Evolutionary conservation across 345 rosid species (phyloP), one percentile per base, ranked within the genome.

Genomic region (Eucalyptus leucophloia): DNA sequence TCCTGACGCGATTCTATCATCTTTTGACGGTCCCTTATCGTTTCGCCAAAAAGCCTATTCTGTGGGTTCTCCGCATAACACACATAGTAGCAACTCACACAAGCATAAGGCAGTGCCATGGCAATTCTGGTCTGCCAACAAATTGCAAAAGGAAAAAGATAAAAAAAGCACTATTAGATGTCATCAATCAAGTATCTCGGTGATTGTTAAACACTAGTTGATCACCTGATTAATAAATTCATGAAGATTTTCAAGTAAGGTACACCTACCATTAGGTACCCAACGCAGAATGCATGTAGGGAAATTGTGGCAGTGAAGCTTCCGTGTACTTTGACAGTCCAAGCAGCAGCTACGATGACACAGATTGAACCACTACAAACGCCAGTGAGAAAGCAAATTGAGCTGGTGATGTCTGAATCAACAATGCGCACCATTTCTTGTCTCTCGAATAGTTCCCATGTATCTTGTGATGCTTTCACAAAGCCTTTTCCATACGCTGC

Each of bases 31-130:
- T 96, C 95, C 91, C 91, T 94, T 92, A 98, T 98, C 6, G 95
- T 92, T 81, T 89, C 85, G 58, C 95, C 99, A 26, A 96, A 97
- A 54, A 98, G 89, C 91, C 96, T 93, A 93, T 90, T 96, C 2
- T 93, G 93, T 4, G 99, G 96, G 91, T 94, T 98, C 87, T 97
- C 99, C 0, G 99, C 98, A 37, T 96, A 98, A 95, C 99, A 98
- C 21, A 92, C 96, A 89, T 97, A 97, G 95, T 96, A 98, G 91
- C 99, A 96, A 91, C 98, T 94, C 93, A 96, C 98, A 86, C 99
- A 98, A 56, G 99, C 99, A 56, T 96, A 98, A 18, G 99, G 99
- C 94, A 97, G 65, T 91, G 99, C 99, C 99, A 97, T 98, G 24
- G 99, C 95, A 77, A 98, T 98, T 95, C 30, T 50, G 89, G 40